Percentiles rank a stretch among this genome's conserved stretches.
phyloP scores from a whole-genome alignment of 192 early-diverging fungal genomes.

The Backusella liffmaniae region DNA sequence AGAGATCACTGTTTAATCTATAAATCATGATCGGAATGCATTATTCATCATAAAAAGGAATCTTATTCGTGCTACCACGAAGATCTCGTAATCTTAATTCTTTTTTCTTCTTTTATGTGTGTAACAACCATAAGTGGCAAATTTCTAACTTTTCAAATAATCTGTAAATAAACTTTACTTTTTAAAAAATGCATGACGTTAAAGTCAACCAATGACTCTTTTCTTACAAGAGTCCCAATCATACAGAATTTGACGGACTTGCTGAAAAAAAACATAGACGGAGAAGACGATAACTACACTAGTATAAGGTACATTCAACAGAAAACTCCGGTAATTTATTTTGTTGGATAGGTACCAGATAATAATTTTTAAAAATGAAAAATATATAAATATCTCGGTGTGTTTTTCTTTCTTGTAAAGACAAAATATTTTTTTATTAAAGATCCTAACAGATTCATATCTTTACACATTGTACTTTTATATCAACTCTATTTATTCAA shows the following conservation, averaged over 20 bases:
- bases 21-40: not conserved
- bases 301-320: not conserved
- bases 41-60: not conserved
- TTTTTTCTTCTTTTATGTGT: not conserved
- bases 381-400: not conserved
- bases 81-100: not conserved
- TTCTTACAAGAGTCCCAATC: not conserved
- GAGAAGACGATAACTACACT: not conserved
- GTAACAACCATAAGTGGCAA: not conserved
- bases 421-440: not conserved
- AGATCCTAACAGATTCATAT: not conserved
- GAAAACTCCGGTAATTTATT: not conserved
- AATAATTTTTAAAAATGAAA: not conserved
- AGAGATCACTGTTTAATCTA: not conserved
- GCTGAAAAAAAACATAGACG: not conserved
- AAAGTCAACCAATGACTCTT: not conserved
- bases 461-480: not conserved
- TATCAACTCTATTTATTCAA: not conserved
- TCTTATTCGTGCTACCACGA: not conserved
- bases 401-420: not conserved
- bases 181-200: not conserved
- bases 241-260: conserved; percentile 3
- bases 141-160: not conserved
- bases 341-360: not conserved
- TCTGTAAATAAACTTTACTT: not conserved